Percentiles rank a stretch among this genome's conserved stretches.
Evolutionary conservation across 176 grass and related monocot genomes (phyloP).

Genomic region (Elaeis guineensis): DNA sequence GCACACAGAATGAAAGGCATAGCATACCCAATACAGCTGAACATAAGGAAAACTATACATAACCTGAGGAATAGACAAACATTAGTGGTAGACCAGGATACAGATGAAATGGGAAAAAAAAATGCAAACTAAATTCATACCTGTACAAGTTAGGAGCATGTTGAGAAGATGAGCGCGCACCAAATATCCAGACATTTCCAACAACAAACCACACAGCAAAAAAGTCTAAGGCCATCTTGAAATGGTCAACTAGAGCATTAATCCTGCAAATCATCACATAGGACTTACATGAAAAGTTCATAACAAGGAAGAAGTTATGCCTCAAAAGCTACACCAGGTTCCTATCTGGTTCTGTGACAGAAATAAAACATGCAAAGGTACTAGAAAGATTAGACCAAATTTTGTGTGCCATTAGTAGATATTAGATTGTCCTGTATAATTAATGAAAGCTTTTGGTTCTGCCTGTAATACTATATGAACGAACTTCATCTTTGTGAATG

Average conservation of each 20-base stretch:
- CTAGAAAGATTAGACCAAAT: too few species aligned
- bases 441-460: too few species aligned
- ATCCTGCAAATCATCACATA: conserved; percentile 44
- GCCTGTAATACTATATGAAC: too few species aligned
- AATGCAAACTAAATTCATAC: conserved; percentile 21
- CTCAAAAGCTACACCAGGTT: too few species aligned
- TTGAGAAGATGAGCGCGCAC: conserved; percentile 51
- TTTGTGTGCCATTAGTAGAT: too few species aligned
- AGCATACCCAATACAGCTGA: conserved; percentile 94
- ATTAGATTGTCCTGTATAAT: too few species aligned
- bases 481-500: too few species aligned
- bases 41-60: conserved; percentile 88
- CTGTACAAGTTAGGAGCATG: conserved; percentile 93
- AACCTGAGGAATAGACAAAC: conserved; percentile 39
- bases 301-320: too few species aligned
- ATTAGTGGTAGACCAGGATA: conserved; percentile 9
- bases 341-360: too few species aligned
- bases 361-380: too few species aligned
- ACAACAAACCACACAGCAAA: conserved; percentile 97
- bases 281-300: too few species aligned
- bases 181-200: conserved; percentile 96
- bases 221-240: conserved; percentile 98
- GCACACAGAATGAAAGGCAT: conserved; percentile 94
- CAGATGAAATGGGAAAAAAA: conserved; percentile 4
- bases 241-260: conserved; percentile 87